These are phyloP conservation scores for Populus tremula DNA, from an alignment of 345 rosid species.

Conservation along the genomic window DNA sequence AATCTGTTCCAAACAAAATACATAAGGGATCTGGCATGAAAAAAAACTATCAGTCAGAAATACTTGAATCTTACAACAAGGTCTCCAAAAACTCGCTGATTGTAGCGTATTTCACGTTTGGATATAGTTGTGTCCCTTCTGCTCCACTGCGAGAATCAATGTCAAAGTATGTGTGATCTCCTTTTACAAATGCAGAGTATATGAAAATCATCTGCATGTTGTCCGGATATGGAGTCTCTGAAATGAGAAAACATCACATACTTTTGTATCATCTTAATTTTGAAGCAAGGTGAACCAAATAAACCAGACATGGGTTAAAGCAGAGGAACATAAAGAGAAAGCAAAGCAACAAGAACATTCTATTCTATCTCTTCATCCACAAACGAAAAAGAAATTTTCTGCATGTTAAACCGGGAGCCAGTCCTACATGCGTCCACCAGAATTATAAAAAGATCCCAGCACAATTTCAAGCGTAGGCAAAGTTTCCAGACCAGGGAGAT, in stretches of 20 bases:
- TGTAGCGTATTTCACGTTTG: constrained; percentile 48
- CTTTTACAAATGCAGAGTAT: constrained; percentile 53
- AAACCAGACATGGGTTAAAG: not conserved
- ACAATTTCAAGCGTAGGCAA: not conserved
- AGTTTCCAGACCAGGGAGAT: not conserved
- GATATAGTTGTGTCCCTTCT: constrained; percentile 49
- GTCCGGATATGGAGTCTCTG: constrained; percentile 57
- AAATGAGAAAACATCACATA: constrained; percentile 15
- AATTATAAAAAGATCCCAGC: not conserved
- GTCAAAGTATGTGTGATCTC: constrained; percentile 54
- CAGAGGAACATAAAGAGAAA: not conserved
- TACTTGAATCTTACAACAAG: constrained; percentile 15
- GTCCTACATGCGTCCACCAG: not conserved
- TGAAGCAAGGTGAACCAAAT: not conserved
- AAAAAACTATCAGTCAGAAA: too few species aligned
- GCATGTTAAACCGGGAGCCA: not conserved
- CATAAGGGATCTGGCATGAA: not conserved
- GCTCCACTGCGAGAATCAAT: constrained; percentile 37
- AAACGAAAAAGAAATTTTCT: not conserved
- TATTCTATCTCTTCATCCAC: not conserved
- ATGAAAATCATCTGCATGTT: constrained; percentile 47
- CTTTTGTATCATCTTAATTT: not conserved
- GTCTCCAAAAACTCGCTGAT: constrained; percentile 41
- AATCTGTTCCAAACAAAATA: not conserved
- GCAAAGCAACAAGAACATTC: not conserved